A percentile compares a stretch with the other conserved stretches of the same genome.
These are phyloP conservation scores for Moesziomyces sp. DNA, from an alignment of 1,284 basidiomycete species.

Conservation along the genomic window DNA sequence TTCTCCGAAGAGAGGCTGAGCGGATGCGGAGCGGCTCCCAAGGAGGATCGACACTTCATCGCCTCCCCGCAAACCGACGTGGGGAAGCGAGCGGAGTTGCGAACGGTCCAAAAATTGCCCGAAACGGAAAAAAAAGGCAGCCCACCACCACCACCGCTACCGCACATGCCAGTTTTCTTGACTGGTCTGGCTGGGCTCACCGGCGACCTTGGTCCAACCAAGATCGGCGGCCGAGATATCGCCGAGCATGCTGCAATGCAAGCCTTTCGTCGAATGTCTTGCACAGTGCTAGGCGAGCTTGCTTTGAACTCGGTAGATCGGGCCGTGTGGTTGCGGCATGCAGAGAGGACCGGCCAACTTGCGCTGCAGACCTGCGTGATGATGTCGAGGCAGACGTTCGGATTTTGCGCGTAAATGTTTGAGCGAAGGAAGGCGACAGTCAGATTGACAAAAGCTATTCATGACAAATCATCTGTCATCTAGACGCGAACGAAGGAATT, in stretches of 20 bases:
- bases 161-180: neutral
- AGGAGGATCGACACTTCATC: neutral
- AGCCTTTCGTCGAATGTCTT: neutral
- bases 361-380: constrained; percentile 8
- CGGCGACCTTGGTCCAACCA: neutral
- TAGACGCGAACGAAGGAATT: constrained; percentile 16
- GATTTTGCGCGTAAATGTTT: neutral
- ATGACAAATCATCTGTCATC: constrained; percentile 15
- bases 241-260: too few relatives aligned
- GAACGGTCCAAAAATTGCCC: constrained; percentile 2
- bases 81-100: neutral
- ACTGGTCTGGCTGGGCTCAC: neutral
- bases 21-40: neutral
- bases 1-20: neutral
- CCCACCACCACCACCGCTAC: too few relatives aligned
- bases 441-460: constrained; percentile 1
- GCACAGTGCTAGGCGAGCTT: neutral
- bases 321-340: neutral
- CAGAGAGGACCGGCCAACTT: constrained; percentile 23
- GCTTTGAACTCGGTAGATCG: neutral
- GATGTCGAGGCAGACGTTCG: constrained; percentile 1
- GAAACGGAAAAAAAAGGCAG: constrained; percentile 4
- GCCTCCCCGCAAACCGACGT: neutral
- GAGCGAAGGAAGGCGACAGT: neutral
- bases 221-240: too few relatives aligned